These are phyloP conservation scores for Beauveria scarabaeidicola DNA, from an alignment of 2,329 filamentous ascomycete species.

Conservation along the genomic window DNA sequence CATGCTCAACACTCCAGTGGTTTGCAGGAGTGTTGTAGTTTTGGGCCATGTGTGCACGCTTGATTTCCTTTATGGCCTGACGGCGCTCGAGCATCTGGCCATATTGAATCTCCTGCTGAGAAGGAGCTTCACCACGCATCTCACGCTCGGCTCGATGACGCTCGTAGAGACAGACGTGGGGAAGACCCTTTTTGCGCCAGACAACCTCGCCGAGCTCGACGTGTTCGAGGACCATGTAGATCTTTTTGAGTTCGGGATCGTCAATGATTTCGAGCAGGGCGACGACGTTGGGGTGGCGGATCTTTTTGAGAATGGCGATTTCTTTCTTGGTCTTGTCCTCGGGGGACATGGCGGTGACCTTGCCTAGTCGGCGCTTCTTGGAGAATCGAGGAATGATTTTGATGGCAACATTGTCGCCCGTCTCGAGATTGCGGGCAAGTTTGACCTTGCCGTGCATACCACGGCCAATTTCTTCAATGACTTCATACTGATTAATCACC, in stretches of 20 bases:
- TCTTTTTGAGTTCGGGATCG: slow-evolving; percentile 91
- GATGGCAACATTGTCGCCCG: slow-evolving; percentile 78
- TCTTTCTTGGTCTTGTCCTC: slow-evolving; percentile 86
- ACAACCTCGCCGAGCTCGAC: slow-evolving; percentile 90
- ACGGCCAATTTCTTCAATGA: slow-evolving; percentile 90
- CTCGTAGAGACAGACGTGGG: slow-evolving; percentile 76
- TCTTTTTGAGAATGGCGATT: slow-evolving; percentile 97
- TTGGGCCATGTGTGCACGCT: slow-evolving; percentile 43
- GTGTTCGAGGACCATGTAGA: slow-evolving; percentile 95
- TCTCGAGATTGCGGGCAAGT: slow-evolving; percentile 72
- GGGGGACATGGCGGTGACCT: slow-evolving; percentile 56
- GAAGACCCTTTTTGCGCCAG: slow-evolving; percentile 83
- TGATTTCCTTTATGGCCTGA: slow-evolving; percentile 47
- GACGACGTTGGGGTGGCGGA: slow-evolving; percentile 93
- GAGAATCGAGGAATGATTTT: slow-evolving; percentile 97
- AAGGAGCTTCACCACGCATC: slow-evolving; percentile 49
- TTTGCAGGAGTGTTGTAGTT: slow-evolving; percentile 47
- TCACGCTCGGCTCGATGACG: slow-evolving; percentile 71
- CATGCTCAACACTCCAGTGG: slow-evolving; percentile 80
- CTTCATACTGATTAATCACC: slow-evolving; percentile 94
- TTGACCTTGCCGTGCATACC: slow-evolving; percentile 98
- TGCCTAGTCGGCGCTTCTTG: slow-evolving; percentile 84
- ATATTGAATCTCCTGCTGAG: slow-evolving; percentile 52
- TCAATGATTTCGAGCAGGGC: slow-evolving; percentile 95
- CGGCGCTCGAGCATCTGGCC: slow-evolving; percentile 51